Evolutionary conservation across 805 yeast species (phyloP).

Genomic region (Lipomyces japonicus): DNA sequence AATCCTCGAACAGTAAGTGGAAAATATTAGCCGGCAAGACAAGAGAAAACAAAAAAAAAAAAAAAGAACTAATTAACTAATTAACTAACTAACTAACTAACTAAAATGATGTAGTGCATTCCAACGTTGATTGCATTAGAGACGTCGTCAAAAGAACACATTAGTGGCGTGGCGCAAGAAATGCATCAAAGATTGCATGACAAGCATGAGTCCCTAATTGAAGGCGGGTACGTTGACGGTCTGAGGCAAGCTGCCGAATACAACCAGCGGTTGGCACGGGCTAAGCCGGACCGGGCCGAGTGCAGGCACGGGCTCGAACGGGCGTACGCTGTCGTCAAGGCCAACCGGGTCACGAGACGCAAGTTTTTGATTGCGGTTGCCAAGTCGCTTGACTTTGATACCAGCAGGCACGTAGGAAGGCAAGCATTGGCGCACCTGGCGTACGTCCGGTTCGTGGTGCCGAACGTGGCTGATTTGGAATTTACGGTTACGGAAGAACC

Average conservation of each 20-base stretch:
- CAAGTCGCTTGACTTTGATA: conserved; percentile 15
- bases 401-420: not conserved
- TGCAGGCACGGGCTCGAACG: conserved; percentile 40
- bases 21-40: not conserved
- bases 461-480: conserved; percentile 42
- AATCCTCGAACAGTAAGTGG: conserved; percentile 59
- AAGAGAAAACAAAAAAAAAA: too few relatives aligned
- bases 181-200: conserved; percentile 56
- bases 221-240: conserved; percentile 61
- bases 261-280: conserved; percentile 34
- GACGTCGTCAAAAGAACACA: conserved; percentile 46
- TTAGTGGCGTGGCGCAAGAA: conserved; percentile 48
- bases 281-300: conserved; percentile 27
- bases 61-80: too few relatives aligned
- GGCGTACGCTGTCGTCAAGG: conserved; percentile 45
- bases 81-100: too few relatives aligned
- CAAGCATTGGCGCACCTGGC: conserved; percentile 30
- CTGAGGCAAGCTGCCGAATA: conserved; percentile 52
- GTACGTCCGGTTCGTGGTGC: conserved; percentile 39
- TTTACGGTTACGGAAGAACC: conserved; percentile 52
- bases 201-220: conserved; percentile 69
- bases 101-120: conserved; percentile 34
- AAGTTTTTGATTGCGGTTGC: conserved; percentile 38
- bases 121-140: conserved; percentile 69
- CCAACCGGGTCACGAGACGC: conserved; percentile 42